Percentiles rank a stretch among this genome's conserved stretches.
phyloP scores from a whole-genome alignment of 192 early-diverging fungal genomes.

The Phlyctochytrium planicorne region DNA sequence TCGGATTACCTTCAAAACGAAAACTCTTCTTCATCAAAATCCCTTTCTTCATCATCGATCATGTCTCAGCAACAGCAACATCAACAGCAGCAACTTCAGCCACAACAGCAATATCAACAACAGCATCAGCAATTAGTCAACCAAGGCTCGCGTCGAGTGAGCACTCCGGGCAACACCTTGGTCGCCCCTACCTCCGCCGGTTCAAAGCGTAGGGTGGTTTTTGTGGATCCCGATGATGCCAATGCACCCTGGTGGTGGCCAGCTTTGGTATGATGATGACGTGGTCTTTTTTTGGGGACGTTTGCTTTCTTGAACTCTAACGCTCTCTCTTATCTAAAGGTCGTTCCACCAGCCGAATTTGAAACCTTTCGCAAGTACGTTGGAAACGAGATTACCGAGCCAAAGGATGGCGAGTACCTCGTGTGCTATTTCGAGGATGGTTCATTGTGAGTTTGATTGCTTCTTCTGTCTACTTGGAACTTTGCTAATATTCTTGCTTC shows the following conservation, averaged over 20 bases:
- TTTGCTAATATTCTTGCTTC: constrained; percentile 1
- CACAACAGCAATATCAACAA: too few relatives aligned
- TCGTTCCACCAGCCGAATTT: constrained; percentile 52
- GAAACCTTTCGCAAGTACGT: constrained; percentile 47
- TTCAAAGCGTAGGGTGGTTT: constrained; percentile 43
- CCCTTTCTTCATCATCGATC: too few relatives aligned
- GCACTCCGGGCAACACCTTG: too few relatives aligned
- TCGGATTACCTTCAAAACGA: too few relatives aligned
- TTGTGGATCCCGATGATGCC: constrained; percentile 64
- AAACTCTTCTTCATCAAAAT: too few relatives aligned
- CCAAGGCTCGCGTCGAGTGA: too few relatives aligned
- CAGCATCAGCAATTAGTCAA: too few relatives aligned
- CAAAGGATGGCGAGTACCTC: constrained; percentile 51
- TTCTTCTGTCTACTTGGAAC: background rate
- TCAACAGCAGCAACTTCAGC: too few relatives aligned
- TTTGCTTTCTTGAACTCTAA: background rate
- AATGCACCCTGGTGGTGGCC: constrained; percentile 65
- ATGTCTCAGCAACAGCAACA: too few relatives aligned
- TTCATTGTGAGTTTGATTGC: constrained; percentile 42
- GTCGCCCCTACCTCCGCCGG: too few relatives aligned
- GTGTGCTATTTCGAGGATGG: constrained; percentile 67
- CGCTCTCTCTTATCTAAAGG: constrained; percentile 4
- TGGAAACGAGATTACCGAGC: constrained; percentile 40
- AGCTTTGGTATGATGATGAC: constrained; percentile 52
- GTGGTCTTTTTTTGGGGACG: background rate